phyloP scores from a whole-genome alignment of 192 early-diverging fungal genomes.

The Coemansia sp. region DNA sequence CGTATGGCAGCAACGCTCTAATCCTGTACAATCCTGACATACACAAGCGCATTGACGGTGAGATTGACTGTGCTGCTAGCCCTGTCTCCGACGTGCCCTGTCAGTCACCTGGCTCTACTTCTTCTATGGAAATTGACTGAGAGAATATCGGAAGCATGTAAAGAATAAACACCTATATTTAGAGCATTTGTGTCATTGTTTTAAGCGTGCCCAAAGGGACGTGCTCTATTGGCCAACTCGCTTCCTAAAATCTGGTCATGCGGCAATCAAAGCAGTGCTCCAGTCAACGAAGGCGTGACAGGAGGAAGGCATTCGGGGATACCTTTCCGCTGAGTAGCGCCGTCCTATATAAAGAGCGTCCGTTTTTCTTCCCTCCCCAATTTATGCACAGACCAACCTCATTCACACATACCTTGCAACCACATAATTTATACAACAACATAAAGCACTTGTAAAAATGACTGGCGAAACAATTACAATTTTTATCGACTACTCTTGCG shows the following conservation, averaged over 20 bases:
- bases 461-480: not conserved
- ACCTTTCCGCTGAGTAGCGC: not conserved
- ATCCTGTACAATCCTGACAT: conserved; percentile 6
- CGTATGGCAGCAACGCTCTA: not conserved
- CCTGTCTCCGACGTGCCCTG: not conserved
- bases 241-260: not conserved
- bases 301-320: not conserved
- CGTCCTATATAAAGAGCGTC: not conserved
- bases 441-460: not conserved
- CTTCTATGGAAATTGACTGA: conserved; percentile 10
- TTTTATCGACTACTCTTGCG: not conserved
- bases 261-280: not conserved
- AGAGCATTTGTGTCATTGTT: not conserved
- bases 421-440: not conserved
- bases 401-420: not conserved
- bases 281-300: not conserved
- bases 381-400: not conserved
- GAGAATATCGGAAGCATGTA: not conserved
- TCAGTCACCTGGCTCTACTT: conserved; percentile 4
- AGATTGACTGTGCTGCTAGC: not conserved
- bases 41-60: not conserved
- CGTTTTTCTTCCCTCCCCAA: not conserved
- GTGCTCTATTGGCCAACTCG: not conserved
- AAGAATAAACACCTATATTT: not conserved
- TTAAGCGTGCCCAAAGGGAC: not conserved